Evolutionary conservation across 2,329 filamentous ascomycete genomes (phyloP).

Genomic region (Trichoderma sp.): DNA sequence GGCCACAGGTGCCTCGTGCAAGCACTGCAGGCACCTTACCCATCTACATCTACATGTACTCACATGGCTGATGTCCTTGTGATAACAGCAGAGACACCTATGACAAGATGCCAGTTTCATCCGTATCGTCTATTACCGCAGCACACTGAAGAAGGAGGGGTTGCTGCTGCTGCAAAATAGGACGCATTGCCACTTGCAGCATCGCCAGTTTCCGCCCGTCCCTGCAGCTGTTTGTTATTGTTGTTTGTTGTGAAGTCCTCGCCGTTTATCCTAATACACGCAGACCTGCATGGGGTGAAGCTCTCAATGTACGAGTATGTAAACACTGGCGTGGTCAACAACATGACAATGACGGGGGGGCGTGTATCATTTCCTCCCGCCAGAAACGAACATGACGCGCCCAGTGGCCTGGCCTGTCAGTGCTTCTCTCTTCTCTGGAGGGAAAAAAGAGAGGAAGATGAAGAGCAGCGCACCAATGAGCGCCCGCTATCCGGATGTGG

Average conservation of each 20-base stretch:
- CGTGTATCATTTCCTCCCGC: not conserved
- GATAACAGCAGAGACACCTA: not conserved
- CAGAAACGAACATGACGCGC: conserved; percentile 9
- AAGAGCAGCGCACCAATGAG: conserved; percentile 12
- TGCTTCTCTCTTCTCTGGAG: conserved; percentile 6
- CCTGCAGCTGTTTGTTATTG: conserved; percentile 3
- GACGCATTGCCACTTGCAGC: conserved; percentile 4
- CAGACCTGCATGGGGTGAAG: conserved; percentile 9
- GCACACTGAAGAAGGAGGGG: not conserved
- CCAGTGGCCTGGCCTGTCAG: conserved; percentile 16
- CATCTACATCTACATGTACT: not conserved
- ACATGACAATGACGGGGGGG: not conserved
- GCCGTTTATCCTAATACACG: not conserved
- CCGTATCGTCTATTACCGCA: too few species aligned
- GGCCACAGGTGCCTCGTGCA: conserved; percentile 5
- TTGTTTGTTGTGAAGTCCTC: conserved; percentile 21
- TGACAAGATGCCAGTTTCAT: not conserved
- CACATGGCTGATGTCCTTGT: too few species aligned
- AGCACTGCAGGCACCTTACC: not conserved
- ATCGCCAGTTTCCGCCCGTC: not conserved
- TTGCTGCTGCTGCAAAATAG: not conserved
- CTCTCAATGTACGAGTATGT: too few species aligned
- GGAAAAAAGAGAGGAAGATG: not conserved
- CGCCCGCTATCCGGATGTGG: not conserved
- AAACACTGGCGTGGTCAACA: conserved; percentile 1